Base-by-base conservation (phyloP, 208 protist genomes). In the Zelonia costaricensis region DNA sequence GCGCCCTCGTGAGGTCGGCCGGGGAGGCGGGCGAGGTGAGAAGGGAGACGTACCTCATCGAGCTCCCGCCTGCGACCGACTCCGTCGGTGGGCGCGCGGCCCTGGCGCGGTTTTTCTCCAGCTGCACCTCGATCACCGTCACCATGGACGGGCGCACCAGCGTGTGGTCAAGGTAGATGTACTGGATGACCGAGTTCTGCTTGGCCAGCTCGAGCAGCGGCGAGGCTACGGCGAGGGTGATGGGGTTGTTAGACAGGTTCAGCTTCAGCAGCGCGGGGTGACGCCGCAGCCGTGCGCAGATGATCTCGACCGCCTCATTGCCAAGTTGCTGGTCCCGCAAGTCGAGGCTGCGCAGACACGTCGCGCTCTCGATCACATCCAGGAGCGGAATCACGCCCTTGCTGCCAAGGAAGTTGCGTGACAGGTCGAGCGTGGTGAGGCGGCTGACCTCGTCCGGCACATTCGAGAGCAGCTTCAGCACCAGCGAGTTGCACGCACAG, bases 371-470 rank as follows among this genome's bases (percentile, higher is more conserved):
- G 8, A 97, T 69, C 20, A 95, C 80, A 18, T 95, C 88, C 22
- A 93, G 45, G 7, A 97, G 59, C 3, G 89, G 77, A 12, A 92
- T 55, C 10, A 97, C 51, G 2, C 89, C 89, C 51, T 86, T 90
- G 25, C 78, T 79, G 20, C 89, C 92, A 0, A 97, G 18, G 63
- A 93, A 95, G 72, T 97, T 97, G 20, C 78, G 84, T 1, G 84
- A 91, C 4, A 97, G 40, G 44, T 97, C 92, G 23, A 97, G 65
- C 15, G 70, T 44, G 2, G 52, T 77, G 4, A 91, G 47, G 15
- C 58, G 62, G 7, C 78, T 13, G 46, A 92, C 92, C 22, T 91
- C 80, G 44, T 89, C 84, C 0, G 88, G 88, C 1, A 59, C 78
- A 35, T 81, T 69, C 0, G 84, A 81, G 10, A 96, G 77, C 31